Conservation (phyloP, 176 grass and related monocot genomes). For the Oryza longistaminata region DNA sequence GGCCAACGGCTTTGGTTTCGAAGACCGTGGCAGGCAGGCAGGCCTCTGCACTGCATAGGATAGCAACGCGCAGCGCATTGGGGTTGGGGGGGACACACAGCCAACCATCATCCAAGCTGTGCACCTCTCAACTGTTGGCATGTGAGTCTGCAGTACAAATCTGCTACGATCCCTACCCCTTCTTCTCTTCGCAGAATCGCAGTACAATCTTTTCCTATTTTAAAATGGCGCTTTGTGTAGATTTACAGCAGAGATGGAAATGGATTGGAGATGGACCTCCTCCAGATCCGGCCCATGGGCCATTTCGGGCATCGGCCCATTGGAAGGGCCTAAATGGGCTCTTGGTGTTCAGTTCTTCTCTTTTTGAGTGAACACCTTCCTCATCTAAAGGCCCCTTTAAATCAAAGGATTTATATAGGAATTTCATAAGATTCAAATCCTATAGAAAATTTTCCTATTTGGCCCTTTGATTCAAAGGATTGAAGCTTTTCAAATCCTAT, state of each 20-base stretch:
- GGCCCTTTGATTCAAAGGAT: no score
- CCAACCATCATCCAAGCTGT: not conserved
- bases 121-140: not conserved
- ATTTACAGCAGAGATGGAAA: not conserved
- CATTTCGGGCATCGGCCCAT: not conserved
- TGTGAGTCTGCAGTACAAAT: conserved; percentile 1
- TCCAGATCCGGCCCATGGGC: not conserved
- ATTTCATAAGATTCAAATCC: no score
- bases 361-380: not conserved
- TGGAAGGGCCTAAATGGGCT: not conserved
- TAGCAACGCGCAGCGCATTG: not conserved
- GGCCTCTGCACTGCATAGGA: not conserved
- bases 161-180: not conserved
- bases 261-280: not conserved
- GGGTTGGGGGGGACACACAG: not conserved
- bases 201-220: not conserved
- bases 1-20: not conserved
- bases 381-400: not conserved
- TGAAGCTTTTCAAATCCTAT: no score
- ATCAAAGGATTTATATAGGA: no score
- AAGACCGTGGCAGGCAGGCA: not conserved
- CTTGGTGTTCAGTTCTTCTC: not conserved
- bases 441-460: no score
- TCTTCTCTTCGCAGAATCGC: not conserved
- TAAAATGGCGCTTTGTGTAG: not conserved